Evolutionary conservation across 2,329 filamentous ascomycete genomes (phyloP).

Genomic region (Alternaria tenuissima): DNA sequence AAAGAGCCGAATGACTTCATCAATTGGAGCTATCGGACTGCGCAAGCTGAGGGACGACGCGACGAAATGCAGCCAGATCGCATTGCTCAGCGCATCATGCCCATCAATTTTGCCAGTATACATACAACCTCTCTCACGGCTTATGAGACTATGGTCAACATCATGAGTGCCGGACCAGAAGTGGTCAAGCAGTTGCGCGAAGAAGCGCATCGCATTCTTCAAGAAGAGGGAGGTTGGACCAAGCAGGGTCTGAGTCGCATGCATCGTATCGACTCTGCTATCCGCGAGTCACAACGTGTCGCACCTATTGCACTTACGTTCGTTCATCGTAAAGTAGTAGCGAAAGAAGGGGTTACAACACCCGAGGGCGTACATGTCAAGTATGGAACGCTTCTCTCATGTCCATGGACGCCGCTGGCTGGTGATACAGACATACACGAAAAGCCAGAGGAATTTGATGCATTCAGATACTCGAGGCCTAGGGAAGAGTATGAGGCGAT

Average conservation of each 20-base stretch:
- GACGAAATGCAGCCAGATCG: constrained; percentile 58
- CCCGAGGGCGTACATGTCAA: constrained; percentile 66
- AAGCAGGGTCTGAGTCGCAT: constrained; percentile 57
- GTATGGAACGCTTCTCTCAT: constrained; percentile 28
- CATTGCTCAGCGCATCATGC: constrained; percentile 62
- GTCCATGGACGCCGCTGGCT: constrained; percentile 29
- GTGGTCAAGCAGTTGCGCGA: constrained; percentile 50
- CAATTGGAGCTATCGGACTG: constrained; percentile 65
- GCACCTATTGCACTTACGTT: constrained; percentile 59
- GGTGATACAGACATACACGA: constrained; percentile 28
- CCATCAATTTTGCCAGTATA: constrained; percentile 66
- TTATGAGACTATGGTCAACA: constrained; percentile 49
- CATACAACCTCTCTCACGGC: constrained; percentile 66
- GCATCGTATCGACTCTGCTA: constrained; percentile 60
- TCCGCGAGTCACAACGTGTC: constrained; percentile 63
- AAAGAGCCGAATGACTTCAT: constrained; percentile 64
- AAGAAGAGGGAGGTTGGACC: constrained; percentile 56
- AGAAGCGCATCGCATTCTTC: constrained; percentile 51
- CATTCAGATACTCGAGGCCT: constrained; percentile 36
- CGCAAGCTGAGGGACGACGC: constrained; percentile 54
- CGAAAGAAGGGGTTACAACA: constrained; percentile 79
- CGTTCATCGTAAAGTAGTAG: constrained; percentile 59
- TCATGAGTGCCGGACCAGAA: constrained; percentile 26
- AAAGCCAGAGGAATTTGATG: constrained; percentile 27
- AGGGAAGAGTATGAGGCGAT: constrained; percentile 31